These are phyloP conservation scores for Coemansia sp. DNA, from an alignment of 192 early-diverging fungal genomes.

Conservation along the genomic window DNA sequence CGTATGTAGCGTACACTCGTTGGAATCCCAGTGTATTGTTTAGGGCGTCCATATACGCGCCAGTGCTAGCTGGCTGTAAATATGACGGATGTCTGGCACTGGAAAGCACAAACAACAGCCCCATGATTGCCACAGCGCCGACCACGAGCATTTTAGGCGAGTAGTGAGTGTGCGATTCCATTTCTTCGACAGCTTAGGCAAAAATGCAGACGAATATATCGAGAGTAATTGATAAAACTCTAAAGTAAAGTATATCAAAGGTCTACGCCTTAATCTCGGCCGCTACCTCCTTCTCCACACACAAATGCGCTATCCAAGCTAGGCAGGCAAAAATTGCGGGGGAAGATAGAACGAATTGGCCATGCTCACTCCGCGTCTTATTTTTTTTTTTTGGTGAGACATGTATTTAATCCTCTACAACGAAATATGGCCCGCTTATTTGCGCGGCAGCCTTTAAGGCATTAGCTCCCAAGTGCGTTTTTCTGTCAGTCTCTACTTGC, in stretches of 20 bases:
- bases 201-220: background rate
- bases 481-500: background rate
- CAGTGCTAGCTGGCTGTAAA: background rate
- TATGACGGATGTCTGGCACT: background rate
- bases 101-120: background rate
- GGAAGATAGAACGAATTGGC: background rate
- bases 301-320: background rate
- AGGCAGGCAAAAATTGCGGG: background rate
- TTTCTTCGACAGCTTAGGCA: background rate
- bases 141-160: background rate
- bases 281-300: background rate
- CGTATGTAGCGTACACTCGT: too few species aligned
- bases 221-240: background rate
- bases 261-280: background rate
- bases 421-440: slow-evolving; percentile 28
- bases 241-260: background rate
- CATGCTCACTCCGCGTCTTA: background rate
- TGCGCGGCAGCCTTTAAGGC: slow-evolving; percentile 19
- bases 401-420: slow-evolving; percentile 33
- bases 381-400: slow-evolving; percentile 14
- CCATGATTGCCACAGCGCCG: background rate
- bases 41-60: slow-evolving; percentile 15
- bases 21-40: slow-evolving; percentile 9
- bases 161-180: background rate
- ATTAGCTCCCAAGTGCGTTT: slow-evolving; percentile 14